Evolutionary conservation across 1,284 basidiomycete species (phyloP), one percentile per base, ranked within the genome.

Genomic region (Ustilago nuda): DNA sequence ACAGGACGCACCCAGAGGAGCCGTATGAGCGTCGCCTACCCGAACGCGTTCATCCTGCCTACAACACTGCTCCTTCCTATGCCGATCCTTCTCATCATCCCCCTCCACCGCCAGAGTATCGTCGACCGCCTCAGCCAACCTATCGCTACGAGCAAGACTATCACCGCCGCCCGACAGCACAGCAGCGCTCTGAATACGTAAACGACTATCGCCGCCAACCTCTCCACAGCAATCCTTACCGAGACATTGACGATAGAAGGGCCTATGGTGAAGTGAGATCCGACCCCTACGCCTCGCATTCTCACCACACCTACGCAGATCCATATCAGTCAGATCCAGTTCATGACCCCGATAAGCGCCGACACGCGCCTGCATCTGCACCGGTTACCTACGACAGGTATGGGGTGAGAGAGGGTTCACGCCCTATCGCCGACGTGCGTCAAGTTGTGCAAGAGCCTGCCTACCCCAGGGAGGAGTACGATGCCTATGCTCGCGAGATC

Each of bases 21-120:
- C 39, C 43, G 19, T 70, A 69, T 45, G 67, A 76, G 15, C 61
- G 62, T 8, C 64, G 70, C 13, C 15, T 68, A 30, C 61, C 60
- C 7, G 74, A 76, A 9, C 61, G 65, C 8, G 63, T 64, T 37
- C 74, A 76, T n/a, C 70, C 74, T 19, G 66, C 74, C 27, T 76
- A 76, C 50, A 43, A 43, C 32, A 59, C 67, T 35, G 66, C 51
- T 27, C 69, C 62, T 9, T 61, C 69, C 13, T 76, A 76, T 23
- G 69, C 30, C 52, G 61, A 41, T 1, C 56, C 72, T 9, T 45
- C 72, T 9, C 50, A 62, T 32, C 46, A 52, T n/a, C 57, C 60
- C 27, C 52, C 61, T 13, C 56, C 72, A 52, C 52, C 60, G 13
- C 33, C 63, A 33, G 70, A 72, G 37, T 75, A 71, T 41, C 63